Percentiles rank a stretch among this genome's conserved stretches.
Conservation (phyloP, 2,329 filamentous ascomycete genomes). For the Aspergillus thermomutatus region DNA sequence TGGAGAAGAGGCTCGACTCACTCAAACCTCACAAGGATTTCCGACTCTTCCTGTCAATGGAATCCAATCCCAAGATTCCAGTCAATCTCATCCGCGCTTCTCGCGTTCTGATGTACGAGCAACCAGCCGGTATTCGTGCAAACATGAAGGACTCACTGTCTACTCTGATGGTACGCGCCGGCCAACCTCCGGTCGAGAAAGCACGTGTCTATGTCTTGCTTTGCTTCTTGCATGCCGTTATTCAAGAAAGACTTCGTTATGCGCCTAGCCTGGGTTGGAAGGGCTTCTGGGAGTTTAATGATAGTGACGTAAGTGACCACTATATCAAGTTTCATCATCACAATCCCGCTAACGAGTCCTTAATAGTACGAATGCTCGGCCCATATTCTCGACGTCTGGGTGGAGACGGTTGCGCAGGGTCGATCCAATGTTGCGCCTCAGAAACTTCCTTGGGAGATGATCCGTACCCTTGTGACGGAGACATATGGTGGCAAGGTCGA, state of each 20-base stretch:
- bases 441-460: slow-evolving; percentile 96
- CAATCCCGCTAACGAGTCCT: slow-evolving; percentile 19
- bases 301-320: slow-evolving; percentile 80
- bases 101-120: slow-evolving; percentile 94
- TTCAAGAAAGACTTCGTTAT: slow-evolving; percentile 92
- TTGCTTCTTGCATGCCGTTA: slow-evolving; percentile 91
- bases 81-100: slow-evolving; percentile 93
- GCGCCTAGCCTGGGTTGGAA: slow-evolving; percentile 95
- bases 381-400: slow-evolving; percentile 93
- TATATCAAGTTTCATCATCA: background rate
- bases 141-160: slow-evolving; percentile 98
- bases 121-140: slow-evolving; percentile 90
- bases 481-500: slow-evolving; percentile 99
- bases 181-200: slow-evolving; percentile 85
- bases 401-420: slow-evolving; percentile 75
- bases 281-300: slow-evolving; percentile 99
- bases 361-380: slow-evolving; percentile 90
- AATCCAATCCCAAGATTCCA: slow-evolving; percentile 92
- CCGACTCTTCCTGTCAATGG: slow-evolving; percentile 96
- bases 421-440: slow-evolving; percentile 89
- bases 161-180: slow-evolving; percentile 70
- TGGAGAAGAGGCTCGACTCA: slow-evolving; percentile 94
- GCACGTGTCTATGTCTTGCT: slow-evolving; percentile 84
- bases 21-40: slow-evolving; percentile 93
- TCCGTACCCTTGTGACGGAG: slow-evolving; percentile 83